These are phyloP conservation scores for Vigna nakashimae DNA, from an alignment of 306 rosid genomes.

Conservation along the genomic window DNA sequence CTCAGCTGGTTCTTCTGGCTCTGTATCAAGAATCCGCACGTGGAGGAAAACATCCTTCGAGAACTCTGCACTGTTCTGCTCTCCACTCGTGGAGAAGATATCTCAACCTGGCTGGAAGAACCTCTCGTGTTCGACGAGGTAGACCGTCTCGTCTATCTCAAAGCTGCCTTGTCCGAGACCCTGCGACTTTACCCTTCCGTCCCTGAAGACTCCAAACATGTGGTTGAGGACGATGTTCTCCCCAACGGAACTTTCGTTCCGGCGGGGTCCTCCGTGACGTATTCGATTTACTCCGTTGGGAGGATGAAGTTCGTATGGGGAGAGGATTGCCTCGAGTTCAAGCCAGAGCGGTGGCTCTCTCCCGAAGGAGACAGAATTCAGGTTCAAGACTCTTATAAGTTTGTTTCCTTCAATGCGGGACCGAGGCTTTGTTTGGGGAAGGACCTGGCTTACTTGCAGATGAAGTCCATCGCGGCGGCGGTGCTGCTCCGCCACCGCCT, in stretches of 20 bases:
- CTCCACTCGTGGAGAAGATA: conserved; percentile 73
- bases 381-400: conserved; percentile 65
- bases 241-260: conserved; percentile 76
- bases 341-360: conserved; percentile 85
- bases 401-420: conserved; percentile 84
- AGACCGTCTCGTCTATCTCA: conserved; percentile 75
- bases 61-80: conserved; percentile 72
- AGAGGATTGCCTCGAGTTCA: conserved; percentile 83
- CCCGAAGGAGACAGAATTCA: conserved; percentile 58
- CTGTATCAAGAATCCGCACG: conserved; percentile 56
- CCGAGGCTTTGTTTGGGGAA: conserved; percentile 90
- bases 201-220: conserved; percentile 87
- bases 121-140: conserved; percentile 84
- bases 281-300: conserved; percentile 77
- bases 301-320: conserved; percentile 94
- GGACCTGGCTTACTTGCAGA: conserved; percentile 88
- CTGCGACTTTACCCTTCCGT: conserved; percentile 89
- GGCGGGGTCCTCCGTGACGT: conserved; percentile 67
- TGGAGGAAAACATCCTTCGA: conserved; percentile 68
- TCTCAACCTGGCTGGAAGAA: conserved; percentile 61
- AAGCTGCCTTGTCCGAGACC: conserved; percentile 81
- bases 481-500: conserved; percentile 78
- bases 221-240: conserved; percentile 66
- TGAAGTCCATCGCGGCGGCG: conserved; percentile 88
- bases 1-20: conserved; percentile 92